Percentiles rank a stretch among this genome's conserved stretches.
These are phyloP conservation scores for Mycena leptocephala DNA, from an alignment of 768 basidiomycete genomes.

Conservation along the genomic window DNA sequence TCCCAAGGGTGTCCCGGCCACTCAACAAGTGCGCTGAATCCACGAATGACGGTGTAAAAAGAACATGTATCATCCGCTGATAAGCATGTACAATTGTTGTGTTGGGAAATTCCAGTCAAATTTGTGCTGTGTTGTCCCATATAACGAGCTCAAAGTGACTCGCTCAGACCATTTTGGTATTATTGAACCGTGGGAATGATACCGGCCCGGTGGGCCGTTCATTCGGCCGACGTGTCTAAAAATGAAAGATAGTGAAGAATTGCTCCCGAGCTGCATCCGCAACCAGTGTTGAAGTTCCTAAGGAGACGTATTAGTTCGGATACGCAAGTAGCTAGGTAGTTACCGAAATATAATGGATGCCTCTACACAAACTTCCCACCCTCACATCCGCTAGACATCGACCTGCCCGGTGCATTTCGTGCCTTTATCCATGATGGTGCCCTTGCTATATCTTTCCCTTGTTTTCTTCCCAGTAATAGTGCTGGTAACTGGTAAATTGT, in stretches of 20 bases:
- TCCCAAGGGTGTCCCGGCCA: conserved; percentile 66
- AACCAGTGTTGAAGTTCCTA: background rate
- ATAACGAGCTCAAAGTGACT: too few species aligned
- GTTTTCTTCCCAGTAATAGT: background rate
- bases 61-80: background rate
- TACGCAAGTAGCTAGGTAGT: background rate
- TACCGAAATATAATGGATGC: background rate
- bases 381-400: background rate
- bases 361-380: background rate
- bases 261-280: background rate
- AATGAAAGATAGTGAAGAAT: background rate
- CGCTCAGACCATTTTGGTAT: too few species aligned
- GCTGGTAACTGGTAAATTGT: background rate
- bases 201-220: background rate
- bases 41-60: background rate
- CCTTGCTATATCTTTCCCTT: background rate
- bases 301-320: background rate
- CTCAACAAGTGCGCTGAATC: conserved; percentile 62
- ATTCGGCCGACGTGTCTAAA: too few species aligned
- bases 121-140: too few species aligned
- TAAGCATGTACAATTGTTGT: conserved; percentile 13
- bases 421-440: background rate
- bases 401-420: background rate
- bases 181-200: conserved; percentile 5
- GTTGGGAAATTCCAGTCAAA: background rate